A percentile compares a stretch with the other conserved stretches of the same genome.
phyloP scores from a whole-genome alignment of 306 rosid genomes.

The Styphnolobium japonicum region DNA sequence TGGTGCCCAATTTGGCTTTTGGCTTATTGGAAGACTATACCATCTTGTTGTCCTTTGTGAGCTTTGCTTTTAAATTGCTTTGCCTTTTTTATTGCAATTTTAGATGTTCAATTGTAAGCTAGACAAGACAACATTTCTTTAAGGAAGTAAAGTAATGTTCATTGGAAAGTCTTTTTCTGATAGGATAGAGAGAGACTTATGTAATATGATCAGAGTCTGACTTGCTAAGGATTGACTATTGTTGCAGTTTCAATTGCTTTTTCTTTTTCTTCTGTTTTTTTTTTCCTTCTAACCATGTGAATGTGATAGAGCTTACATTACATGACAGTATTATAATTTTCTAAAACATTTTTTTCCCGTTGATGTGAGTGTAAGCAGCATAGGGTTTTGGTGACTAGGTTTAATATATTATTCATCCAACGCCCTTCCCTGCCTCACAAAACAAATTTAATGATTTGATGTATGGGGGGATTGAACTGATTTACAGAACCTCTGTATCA shows the following conservation, averaged over 20 bases:
- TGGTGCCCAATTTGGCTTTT: no score
- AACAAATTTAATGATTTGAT: not conserved
- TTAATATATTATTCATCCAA: not conserved
- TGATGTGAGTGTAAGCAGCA: not conserved
- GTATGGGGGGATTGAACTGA: constrained; percentile 5
- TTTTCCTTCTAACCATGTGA: not conserved
- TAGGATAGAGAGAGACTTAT: not conserved
- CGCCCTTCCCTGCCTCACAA: not conserved
- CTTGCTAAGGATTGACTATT: not conserved
- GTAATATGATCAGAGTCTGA: not conserved
- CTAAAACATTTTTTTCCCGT: not conserved
- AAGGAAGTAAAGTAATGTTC: not conserved
- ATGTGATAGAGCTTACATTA: not conserved
- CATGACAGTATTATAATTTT: not conserved
- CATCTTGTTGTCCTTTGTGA: no score
- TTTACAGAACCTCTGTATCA: constrained; percentile 1
- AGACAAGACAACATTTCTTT: not conserved
- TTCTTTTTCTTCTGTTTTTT: not conserved
- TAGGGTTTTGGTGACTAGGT: not conserved
- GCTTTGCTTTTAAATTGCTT: no score
- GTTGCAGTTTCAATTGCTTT: constrained; percentile 1
- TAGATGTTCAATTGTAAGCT: constrained; percentile 4
- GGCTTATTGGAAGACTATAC: not conserved
- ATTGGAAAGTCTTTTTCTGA: not conserved
- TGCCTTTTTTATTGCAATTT: not conserved